A percentile compares a stretch with the other conserved stretches of the same genome.
Conservation (phyloP, 1,139 yeast genomes). For the Geotrichum klebahnii region DNA sequence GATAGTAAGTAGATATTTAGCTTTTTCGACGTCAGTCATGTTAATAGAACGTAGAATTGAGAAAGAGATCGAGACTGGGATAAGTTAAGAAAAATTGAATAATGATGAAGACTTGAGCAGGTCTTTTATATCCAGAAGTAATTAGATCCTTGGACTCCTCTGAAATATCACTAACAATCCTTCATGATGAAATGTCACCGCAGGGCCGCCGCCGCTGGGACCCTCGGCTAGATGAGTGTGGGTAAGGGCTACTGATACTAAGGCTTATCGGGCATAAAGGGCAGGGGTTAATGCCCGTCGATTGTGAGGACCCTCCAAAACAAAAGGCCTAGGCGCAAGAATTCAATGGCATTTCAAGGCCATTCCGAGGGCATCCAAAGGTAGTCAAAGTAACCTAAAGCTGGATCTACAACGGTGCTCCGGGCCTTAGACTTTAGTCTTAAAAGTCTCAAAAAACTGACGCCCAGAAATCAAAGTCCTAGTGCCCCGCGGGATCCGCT, state of each 20-base stretch:
- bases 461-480: too few relatives aligned
- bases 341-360: background rate
- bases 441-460: too few relatives aligned
- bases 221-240: conserved; percentile 8
- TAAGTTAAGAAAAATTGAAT: background rate
- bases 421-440: too few relatives aligned
- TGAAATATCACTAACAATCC: too few relatives aligned
- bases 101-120: background rate
- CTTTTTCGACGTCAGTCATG: conserved; percentile 21
- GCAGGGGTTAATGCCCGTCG: too few relatives aligned
- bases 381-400: too few relatives aligned
- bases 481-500: too few relatives aligned
- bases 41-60: background rate
- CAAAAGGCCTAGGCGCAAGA: background rate
- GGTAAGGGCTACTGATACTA: conserved; percentile 11
- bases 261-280: too few relatives aligned
- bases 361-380: too few relatives aligned
- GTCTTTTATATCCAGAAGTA: background rate
- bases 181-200: conserved; percentile 6
- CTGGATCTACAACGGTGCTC: too few relatives aligned
- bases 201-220: conserved; percentile 6
- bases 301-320: too few relatives aligned
- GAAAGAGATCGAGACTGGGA: background rate
- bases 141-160: too few relatives aligned
- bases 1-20: conserved; percentile 44